phyloP scores from a whole-genome alignment of 495 filamentous ascomycete genomes.

The Lophium mytilinum region DNA sequence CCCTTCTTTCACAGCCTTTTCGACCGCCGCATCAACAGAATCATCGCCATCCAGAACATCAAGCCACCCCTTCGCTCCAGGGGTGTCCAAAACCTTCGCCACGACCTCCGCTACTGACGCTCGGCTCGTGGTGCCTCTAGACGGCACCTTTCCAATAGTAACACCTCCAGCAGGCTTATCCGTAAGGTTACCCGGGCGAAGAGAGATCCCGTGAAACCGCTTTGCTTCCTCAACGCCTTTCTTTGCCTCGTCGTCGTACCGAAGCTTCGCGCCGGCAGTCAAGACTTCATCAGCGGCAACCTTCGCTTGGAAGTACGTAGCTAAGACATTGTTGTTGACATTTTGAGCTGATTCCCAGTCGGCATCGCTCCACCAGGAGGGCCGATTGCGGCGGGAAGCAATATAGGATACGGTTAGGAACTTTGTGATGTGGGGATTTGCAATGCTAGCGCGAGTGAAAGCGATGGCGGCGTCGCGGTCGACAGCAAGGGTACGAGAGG shows the following conservation, averaged over 20 bases:
- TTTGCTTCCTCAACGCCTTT: conserved; percentile 23
- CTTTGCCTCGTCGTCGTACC: conserved; percentile 31
- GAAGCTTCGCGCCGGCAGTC: conserved; percentile 43
- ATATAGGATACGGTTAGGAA: conserved; percentile 70
- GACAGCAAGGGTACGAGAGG: conserved; percentile 48
- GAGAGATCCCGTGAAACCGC: conserved; percentile 53
- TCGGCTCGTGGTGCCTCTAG: conserved; percentile 49
- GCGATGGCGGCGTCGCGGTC: conserved; percentile 57
- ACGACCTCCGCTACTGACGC: conserved; percentile 64
- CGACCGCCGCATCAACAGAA: conserved; percentile 52
- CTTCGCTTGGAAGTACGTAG: conserved; percentile 67
- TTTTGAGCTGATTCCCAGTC: conserved; percentile 45
- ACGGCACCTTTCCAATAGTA: conserved; percentile 54
- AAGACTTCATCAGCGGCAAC: conserved; percentile 66
- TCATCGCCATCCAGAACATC: conserved; percentile 56
- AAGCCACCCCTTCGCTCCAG: conserved; percentile 52
- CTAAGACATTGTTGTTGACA: conserved; percentile 47
- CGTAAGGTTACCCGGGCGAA: conserved; percentile 61
- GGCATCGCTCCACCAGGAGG: conserved; percentile 61
- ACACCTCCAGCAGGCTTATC: conserved; percentile 50
- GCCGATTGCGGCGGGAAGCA: conserved; percentile 47
- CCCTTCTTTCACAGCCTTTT: conserved; percentile 52
- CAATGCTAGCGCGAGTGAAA: conserved; percentile 60
- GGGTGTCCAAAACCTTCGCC: conserved; percentile 53
- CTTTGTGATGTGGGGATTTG: conserved; percentile 51